A percentile compares a stretch with the other conserved stretches of the same genome.
Evolutionary conservation across 2,329 filamentous ascomycete species (phyloP).

Genomic region (Exserohilum turcica): DNA sequence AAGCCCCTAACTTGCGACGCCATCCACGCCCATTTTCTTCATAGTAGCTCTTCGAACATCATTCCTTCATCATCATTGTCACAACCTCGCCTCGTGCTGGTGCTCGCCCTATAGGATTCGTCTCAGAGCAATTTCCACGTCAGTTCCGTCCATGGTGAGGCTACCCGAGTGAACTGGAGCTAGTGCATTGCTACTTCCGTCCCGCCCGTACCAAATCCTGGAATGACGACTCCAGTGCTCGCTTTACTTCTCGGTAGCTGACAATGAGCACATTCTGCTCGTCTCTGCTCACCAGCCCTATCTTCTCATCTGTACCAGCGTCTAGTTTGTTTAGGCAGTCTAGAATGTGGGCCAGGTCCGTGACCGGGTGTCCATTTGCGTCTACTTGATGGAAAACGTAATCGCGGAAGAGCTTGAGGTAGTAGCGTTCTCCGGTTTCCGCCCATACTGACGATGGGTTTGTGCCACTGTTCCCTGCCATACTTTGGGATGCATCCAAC

Average conservation of each 20-base stretch:
- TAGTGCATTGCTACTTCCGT: slow-evolving; percentile 34
- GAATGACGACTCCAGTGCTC: slow-evolving; percentile 65
- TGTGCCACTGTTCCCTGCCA: slow-evolving; percentile 33
- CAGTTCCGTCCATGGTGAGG: neutral
- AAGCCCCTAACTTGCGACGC: neutral
- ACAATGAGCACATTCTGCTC: slow-evolving; percentile 88
- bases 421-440: slow-evolving; percentile 89
- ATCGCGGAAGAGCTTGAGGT: slow-evolving; percentile 92
- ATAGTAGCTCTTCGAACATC: neutral
- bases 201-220: slow-evolving; percentile 56
- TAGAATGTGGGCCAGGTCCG: slow-evolving; percentile 87
- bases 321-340: slow-evolving; percentile 90
- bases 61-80: neutral
- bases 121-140: neutral
- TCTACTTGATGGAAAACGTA: slow-evolving; percentile 98
- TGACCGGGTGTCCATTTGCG: slow-evolving; percentile 76
- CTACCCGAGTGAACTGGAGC: slow-evolving; percentile 16
- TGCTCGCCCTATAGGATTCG: neutral
- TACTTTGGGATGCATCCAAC: slow-evolving; percentile 69
- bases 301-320: slow-evolving; percentile 82
- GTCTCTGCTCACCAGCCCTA: slow-evolving; percentile 85
- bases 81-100: neutral
- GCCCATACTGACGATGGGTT: slow-evolving; percentile 68
- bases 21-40: neutral
- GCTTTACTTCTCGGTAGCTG: slow-evolving; percentile 85